Base-by-base conservation (phyloP, 1,284 basidiomycete species). In the Mycosarcoma maydis region DNA sequence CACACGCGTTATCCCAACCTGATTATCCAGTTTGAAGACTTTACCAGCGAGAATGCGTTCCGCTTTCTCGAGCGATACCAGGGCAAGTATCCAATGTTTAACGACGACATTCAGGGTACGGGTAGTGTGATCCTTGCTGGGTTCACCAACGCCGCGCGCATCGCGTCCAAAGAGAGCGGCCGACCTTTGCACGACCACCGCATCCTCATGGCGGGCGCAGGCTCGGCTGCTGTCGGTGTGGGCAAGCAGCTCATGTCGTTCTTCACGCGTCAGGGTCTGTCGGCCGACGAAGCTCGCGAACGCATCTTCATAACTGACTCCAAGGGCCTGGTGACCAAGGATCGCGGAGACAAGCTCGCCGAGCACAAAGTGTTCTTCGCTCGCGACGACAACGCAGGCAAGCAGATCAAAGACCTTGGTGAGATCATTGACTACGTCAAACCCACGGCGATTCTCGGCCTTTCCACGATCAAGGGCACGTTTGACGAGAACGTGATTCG, bases 141-240 rank as follows among this genome's bases (percentile, higher is more conserved):
- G 11, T 91, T 96, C 84, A 83, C 94, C 76, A 92, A 92, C 73
- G 94, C 94, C 23, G 92, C 93, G 34, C 88, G 88, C 70, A 85
- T 92, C 34, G 87, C 90, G 1, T 87, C 88, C 32, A 86, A 86
- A 17, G 90, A 90, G 4, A 90, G 90, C 20, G 89, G 89, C 4
- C 84, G 84, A 23, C 86, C 89, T 14, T 84, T 93, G 24, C 85
- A 85, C 47, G 88, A 90, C 46, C 94, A 96, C 80, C 88, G 89
- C 56, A 92, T 96, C 72, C 87, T 96, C 39, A 95, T 96, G 87
- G 89, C 92, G 43, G 92, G 92, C 20, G 90, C 92, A 4, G 92
- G 92, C 14, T 91, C 90, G 14, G 91, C 91, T 5, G 92, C 91
- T 57, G 90, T 94, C 39, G 92, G 94, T 62, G 78, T 81, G 16